phyloP scores from a whole-genome alignment of 2,329 filamentous ascomycete species.

The Clarireedia monteithiana region DNA sequence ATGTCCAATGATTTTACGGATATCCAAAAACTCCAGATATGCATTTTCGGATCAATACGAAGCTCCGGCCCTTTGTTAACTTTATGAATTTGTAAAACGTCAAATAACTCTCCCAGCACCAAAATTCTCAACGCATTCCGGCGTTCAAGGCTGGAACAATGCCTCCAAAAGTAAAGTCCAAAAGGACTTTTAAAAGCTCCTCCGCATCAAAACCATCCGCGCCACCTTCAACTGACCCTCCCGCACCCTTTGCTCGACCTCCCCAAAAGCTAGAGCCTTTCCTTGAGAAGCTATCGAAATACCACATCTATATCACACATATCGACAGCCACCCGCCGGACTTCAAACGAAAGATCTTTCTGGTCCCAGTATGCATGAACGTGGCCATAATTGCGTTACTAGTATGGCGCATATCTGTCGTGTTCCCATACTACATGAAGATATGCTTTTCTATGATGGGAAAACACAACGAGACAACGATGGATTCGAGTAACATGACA shows the following conservation, averaged over 20 bases:
- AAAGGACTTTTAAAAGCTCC: slow-evolving; percentile 22
- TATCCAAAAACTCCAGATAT: not conserved
- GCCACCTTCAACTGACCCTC: slow-evolving; percentile 30
- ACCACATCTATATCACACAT: slow-evolving; percentile 77
- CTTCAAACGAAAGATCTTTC: slow-evolving; percentile 78
- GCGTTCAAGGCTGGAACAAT: slow-evolving; percentile 14
- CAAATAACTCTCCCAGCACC: not conserved
- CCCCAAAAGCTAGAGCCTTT: slow-evolving; percentile 58
- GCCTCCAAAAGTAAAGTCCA: slow-evolving; percentile 27
- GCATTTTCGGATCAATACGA: not conserved
- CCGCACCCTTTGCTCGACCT: slow-evolving; percentile 60
- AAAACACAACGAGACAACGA: slow-evolving; percentile 50
- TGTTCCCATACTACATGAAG: slow-evolving; percentile 61
- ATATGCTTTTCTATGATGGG: slow-evolving; percentile 27
- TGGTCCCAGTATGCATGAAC: slow-evolving; percentile 73
- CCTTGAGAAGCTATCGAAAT: slow-evolving; percentile 54
- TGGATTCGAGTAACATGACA: slow-evolving; percentile 49
- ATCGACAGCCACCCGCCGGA: slow-evolving; percentile 62
- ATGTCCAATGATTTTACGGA: slow-evolving; percentile 13
- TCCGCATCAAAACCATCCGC: slow-evolving; percentile 10
- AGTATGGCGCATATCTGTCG: slow-evolving; percentile 58
- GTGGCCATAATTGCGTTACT: slow-evolving; percentile 56
- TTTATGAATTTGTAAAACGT: not conserved
- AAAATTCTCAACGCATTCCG: not conserved
- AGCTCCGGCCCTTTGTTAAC: not conserved